Percentiles rank a stretch among this genome's conserved stretches.
Evolutionary conservation across 2,329 filamentous ascomycete genomes (phyloP).

Genomic region (Claviceps sorghi): DNA sequence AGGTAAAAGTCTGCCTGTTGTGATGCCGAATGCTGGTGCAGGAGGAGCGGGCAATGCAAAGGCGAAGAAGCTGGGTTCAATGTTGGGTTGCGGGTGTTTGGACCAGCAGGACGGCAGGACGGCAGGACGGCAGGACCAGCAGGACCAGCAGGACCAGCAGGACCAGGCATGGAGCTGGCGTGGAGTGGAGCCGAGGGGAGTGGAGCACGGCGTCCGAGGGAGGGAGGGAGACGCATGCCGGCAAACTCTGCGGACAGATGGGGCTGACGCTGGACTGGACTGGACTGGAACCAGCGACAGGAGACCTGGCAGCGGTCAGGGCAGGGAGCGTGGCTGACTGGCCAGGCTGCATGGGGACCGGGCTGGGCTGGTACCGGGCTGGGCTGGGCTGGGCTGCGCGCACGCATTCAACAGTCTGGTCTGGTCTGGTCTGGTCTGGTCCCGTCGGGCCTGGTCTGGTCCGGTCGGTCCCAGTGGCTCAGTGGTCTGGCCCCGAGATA

Average conservation of each 20-base stretch:
- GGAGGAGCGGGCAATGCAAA: conserved; percentile 3
- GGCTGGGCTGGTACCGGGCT: neutral
- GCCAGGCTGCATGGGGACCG: neutral
- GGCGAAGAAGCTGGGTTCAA: conserved; percentile 4
- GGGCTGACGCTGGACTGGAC: neutral
- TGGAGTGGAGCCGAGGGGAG: neutral
- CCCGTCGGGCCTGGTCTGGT: neutral
- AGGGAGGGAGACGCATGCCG: conserved; percentile 1
- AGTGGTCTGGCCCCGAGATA: too few relatives aligned
- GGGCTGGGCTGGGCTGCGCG: too few relatives aligned
- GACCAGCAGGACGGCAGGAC: neutral
- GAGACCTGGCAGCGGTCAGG: neutral
- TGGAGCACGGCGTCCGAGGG: neutral
- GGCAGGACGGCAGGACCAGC: neutral
- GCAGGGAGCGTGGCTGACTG: neutral
- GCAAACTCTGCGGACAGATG: conserved; percentile 11
- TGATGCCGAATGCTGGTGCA: conserved; percentile 3
- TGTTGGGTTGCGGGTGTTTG: conserved; percentile 1
- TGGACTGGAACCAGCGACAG: neutral
- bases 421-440: too few relatives aligned
- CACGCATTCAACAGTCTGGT: neutral
- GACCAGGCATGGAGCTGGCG: neutral
- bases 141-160: too few relatives aligned
- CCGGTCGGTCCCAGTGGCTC: too few relatives aligned
- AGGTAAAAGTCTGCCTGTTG: conserved; percentile 4